These are phyloP conservation scores for Onygena corvina DNA, from an alignment of 2,329 filamentous ascomycete species.

Conservation along the genomic window DNA sequence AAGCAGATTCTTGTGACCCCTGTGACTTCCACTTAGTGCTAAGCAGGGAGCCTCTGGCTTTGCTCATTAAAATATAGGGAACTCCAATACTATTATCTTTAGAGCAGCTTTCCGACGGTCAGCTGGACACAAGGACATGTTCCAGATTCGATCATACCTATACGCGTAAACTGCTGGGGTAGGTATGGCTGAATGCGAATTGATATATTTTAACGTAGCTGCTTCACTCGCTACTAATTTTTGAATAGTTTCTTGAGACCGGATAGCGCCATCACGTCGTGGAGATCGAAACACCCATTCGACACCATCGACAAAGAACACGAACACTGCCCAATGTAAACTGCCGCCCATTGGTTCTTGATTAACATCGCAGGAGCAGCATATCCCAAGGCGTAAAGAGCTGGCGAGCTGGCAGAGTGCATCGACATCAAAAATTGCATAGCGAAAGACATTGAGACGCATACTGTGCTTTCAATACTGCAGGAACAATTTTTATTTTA, in stretches of 20 bases:
- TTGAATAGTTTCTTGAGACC: conserved; percentile 15
- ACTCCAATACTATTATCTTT: conserved; percentile 22
- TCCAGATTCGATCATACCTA: conserved; percentile 14
- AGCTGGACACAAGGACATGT: conserved; percentile 9
- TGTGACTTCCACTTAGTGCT: conserved; percentile 17
- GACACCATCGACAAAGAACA: conserved; percentile 24
- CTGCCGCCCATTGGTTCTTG: conserved; percentile 21
- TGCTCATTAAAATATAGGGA: conserved; percentile 27
- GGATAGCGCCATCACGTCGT: conserved; percentile 13
- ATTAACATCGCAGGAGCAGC: conserved; percentile 17
- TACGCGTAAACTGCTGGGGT: conserved; percentile 24
- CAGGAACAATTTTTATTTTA: too few relatives aligned
- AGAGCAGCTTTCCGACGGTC: conserved; percentile 11
- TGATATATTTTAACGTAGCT: conserved; percentile 24
- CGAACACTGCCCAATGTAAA: conserved; percentile 25
- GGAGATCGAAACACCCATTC: conserved; percentile 25
- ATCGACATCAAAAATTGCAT: conserved; percentile 17
- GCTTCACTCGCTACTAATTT: conserved; percentile 25
- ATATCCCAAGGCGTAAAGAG: conserved; percentile 14
- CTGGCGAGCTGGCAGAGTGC: conserved; percentile 17
- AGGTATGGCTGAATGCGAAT: conserved; percentile 22
- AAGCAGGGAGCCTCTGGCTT: conserved; percentile 22
- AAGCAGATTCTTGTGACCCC: conserved; percentile 8
- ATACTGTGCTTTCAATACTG: background rate
- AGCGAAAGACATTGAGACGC: conserved; percentile 10